These are phyloP conservation scores for Omphalotus olearius DNA, from an alignment of 1,284 basidiomycete species.

Conservation along the genomic window DNA sequence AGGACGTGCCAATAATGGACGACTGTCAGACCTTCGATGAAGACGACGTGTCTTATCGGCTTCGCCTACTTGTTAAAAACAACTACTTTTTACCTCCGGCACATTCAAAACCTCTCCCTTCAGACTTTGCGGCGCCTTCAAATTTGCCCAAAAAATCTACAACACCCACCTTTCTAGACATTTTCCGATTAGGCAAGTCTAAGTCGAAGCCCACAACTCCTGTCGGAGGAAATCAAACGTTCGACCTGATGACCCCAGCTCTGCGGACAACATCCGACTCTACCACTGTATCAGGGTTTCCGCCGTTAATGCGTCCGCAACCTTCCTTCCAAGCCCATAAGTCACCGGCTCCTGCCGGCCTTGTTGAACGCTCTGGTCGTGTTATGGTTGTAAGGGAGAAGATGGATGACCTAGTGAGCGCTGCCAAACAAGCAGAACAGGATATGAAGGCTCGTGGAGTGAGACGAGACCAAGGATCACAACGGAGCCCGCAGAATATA, in stretches of 20 bases:
- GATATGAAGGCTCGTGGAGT: slow-evolving; percentile 54
- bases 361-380: slow-evolving; percentile 39
- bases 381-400: slow-evolving; percentile 79
- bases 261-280: slow-evolving; percentile 62
- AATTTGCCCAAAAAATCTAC: slow-evolving; percentile 29
- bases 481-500: slow-evolving; percentile 23
- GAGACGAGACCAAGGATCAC: slow-evolving; percentile 31
- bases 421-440: slow-evolving; percentile 68
- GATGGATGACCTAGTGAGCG: slow-evolving; percentile 61
- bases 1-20: slow-evolving; percentile 43
- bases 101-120: slow-evolving; percentile 69
- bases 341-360: slow-evolving; percentile 30
- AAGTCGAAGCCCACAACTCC: slow-evolving; percentile 60
- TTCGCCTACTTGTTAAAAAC: slow-evolving; percentile 76
- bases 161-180: slow-evolving; percentile 60
- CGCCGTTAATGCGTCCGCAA: slow-evolving; percentile 24
- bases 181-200: slow-evolving; percentile 63
- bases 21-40: slow-evolving; percentile 59
- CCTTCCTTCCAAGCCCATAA: slow-evolving; percentile 36
- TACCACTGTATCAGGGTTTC: slow-evolving; percentile 40
- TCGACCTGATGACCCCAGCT: slow-evolving; percentile 40
- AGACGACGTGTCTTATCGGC: slow-evolving; percentile 78
- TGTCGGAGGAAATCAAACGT: slow-evolving; percentile 27
- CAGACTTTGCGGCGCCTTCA: slow-evolving; percentile 45
- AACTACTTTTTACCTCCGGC: slow-evolving; percentile 82